Evolutionary conservation across 179 eudicot genomes (phyloP).

Genomic region (Silene coronaria): DNA sequence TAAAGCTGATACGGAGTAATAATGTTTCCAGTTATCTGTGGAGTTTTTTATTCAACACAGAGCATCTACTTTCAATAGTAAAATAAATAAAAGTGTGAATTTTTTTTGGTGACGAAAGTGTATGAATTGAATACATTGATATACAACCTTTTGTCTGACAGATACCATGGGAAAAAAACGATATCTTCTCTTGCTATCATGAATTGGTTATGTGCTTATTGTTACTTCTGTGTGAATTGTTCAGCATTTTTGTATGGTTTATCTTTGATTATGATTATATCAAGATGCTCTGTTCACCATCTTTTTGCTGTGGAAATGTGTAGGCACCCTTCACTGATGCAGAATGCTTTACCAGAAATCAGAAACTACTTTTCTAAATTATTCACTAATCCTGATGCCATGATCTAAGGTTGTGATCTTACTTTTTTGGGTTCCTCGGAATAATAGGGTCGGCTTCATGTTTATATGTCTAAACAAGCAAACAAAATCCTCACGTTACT

Average conservation of each 20-base stretch:
- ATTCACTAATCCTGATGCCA: conserved; percentile 31
- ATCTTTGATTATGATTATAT: no score
- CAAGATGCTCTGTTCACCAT: not conserved
- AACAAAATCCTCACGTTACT: not conserved
- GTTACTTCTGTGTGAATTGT: not conserved
- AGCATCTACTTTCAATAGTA: not conserved
- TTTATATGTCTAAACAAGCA: not conserved
- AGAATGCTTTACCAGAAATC: conserved; percentile 62
- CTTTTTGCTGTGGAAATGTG: conserved; percentile 13
- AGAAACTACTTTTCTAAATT: conserved; percentile 50
- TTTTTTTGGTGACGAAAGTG: no score
- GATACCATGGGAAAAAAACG: not conserved
- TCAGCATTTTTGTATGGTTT: not conserved
- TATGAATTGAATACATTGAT: not conserved
- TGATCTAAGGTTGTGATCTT: conserved; percentile 11
- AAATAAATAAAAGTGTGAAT: not conserved
- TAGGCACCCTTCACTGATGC: conserved; percentile 59
- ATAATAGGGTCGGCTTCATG: not conserved
- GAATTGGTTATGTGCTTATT: not conserved
- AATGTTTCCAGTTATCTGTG: not conserved
- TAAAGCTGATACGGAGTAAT: no score
- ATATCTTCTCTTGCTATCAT: not conserved
- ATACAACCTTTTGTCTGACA: not conserved
- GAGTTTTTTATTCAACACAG: not conserved
- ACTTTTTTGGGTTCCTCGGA: not conserved